Evolutionary conservation across 768 basidiomycete species (phyloP).

Genomic region (Hortiboletus flavorubellus): DNA sequence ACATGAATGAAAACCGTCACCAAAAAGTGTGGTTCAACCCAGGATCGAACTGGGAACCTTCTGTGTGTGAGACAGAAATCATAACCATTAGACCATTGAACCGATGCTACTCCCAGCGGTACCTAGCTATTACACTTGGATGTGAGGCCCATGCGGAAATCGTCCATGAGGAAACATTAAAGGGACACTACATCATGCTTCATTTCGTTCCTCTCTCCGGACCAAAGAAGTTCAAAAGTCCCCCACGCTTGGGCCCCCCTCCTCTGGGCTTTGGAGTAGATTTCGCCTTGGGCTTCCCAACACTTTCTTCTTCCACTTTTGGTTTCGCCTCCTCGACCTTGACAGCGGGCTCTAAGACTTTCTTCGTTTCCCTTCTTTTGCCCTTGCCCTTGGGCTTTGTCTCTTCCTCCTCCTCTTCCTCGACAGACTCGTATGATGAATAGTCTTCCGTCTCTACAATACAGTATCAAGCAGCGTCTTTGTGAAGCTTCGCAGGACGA

Average conservation of each 20-base stretch:
- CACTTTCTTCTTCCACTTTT: conserved; percentile 12
- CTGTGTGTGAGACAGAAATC: conserved; percentile 50
- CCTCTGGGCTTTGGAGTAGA: conserved; percentile 14
- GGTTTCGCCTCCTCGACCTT: conserved; percentile 17
- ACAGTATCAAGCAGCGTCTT: background rate
- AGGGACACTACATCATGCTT: background rate
- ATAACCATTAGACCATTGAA: conserved; percentile 49
- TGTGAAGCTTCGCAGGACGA: conserved; percentile 3
- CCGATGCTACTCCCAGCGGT: background rate
- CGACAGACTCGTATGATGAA: conserved; percentile 78
- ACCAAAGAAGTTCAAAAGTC: conserved; percentile 33
- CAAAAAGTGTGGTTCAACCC: conserved; percentile 35
- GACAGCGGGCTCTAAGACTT: background rate
- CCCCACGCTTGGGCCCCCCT: conserved; percentile 25
- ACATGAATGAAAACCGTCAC: too few relatives aligned
- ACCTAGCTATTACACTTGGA: background rate
- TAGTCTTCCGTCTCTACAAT: conserved; percentile 69
- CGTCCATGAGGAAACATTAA: background rate
- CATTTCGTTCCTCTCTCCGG: conserved; percentile 30
- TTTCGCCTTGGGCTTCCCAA: conserved; percentile 19
- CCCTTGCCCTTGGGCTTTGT: conserved; percentile 19
- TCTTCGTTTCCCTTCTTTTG: conserved; percentile 20
- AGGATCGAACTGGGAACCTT: conserved; percentile 49
- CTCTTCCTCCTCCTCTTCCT: conserved; percentile 41
- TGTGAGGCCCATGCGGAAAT: background rate